Evolutionary conservation across 2,329 filamentous ascomycete genomes (phyloP).

Genomic region (Alternaria ventricosa): DNA sequence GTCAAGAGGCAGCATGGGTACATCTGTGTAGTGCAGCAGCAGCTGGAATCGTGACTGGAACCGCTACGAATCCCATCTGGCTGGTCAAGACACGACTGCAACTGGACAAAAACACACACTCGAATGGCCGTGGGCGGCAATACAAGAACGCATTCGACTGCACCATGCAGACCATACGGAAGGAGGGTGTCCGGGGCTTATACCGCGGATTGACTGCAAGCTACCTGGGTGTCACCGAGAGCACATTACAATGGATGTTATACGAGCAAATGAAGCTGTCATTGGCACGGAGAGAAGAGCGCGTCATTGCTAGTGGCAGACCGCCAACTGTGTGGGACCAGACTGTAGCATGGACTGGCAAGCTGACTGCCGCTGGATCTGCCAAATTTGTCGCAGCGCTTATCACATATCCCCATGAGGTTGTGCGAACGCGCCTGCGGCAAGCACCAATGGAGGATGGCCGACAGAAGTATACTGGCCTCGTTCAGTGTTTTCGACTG

Average conservation of each 20-base stretch:
- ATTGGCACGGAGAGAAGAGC: constrained; percentile 70
- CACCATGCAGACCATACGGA: constrained; percentile 77
- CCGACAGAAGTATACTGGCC: constrained; percentile 82
- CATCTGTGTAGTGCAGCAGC: constrained; percentile 78
- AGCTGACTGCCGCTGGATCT: constrained; percentile 76
- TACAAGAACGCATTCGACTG: constrained; percentile 92
- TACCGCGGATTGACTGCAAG: constrained; percentile 92
- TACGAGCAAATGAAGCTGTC: constrained; percentile 89
- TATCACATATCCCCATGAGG: constrained; percentile 91
- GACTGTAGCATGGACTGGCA: constrained; percentile 78
- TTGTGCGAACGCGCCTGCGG: constrained; percentile 81
- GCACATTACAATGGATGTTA: constrained; percentile 89
- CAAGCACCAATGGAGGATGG: constrained; percentile 79
- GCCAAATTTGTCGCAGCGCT: constrained; percentile 87
- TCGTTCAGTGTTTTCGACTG: constrained; percentile 85
- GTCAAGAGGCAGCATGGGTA: constrained; percentile 74
- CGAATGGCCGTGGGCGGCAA: constrained; percentile 65
- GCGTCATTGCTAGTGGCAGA: constrained; percentile 62
- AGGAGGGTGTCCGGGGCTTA: constrained; percentile 81
- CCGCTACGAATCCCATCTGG: constrained; percentile 95
- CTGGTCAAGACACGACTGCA: constrained; percentile 92
- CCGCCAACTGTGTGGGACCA: constrained; percentile 74
- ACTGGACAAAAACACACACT: constrained; percentile 83
- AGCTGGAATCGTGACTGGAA: constrained; percentile 85
- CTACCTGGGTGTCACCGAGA: constrained; percentile 89